Base-by-base conservation (phyloP, 2,329 filamentous ascomycete genomes). In the Ilyonectria sp. region DNA sequence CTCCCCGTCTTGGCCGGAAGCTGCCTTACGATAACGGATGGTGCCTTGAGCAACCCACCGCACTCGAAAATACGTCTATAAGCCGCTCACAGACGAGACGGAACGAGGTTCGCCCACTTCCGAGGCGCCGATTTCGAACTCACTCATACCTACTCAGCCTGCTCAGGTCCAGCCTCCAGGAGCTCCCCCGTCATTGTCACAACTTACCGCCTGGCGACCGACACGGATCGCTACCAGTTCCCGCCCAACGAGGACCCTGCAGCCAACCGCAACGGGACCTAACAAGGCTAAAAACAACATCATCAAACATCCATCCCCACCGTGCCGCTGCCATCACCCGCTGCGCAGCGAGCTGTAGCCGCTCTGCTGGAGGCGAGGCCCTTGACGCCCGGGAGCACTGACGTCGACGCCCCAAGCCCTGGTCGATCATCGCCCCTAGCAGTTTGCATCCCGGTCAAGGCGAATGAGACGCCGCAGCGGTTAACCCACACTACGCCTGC, bases 391-490 rank as follows among this genome's bases (percentile, higher is more conserved):
- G 29, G 60, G 40, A 74, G 70, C 69, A 75, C 70, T 77, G 73
- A 75, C 74, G 65, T 76, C 65, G 73, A 70, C 69, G 52, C 66
- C 67, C 66, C 43, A 58, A 71, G 67, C 74, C 74, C 75, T 72
- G 74, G 77, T 71, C 74, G 73, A 76, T 78, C 75, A 75, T 78
- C 74, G 67, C 73, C 75, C 70, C 69, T 64, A 72, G 66, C 72
- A 74, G 63, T 65, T 65, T 73, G 62, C 59, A 68, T 72, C 68
- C 72, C 69, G 68, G 68, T 71, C 73, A 76, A 73, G 46, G 71
- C 77, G 74, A 78, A 78, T 80, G 74, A 77, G 72, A 80, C 76
- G 71, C 73, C 74, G 71, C 73, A 76, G 78, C 77, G 76, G 75
- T 76, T 78, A 77, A 70, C 72, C 73, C 74, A 69, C 72, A 73